Conservation (phyloP, 2,329 filamentous ascomycete genomes). For the Ampelomyces quisqualis region DNA sequence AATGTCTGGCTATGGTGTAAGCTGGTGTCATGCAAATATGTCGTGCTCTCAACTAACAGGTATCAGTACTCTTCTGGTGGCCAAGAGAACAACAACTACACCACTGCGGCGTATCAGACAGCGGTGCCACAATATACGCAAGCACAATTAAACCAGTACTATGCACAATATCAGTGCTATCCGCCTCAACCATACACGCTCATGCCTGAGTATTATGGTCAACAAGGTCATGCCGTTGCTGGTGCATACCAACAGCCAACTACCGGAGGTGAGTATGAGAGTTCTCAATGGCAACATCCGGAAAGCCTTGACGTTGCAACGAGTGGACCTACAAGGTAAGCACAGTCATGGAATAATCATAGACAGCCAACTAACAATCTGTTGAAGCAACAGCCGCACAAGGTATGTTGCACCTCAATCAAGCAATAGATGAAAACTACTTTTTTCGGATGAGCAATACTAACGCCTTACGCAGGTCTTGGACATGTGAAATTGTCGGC, state of each 20-base stretch:
- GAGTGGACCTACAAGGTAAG: slow-evolving; percentile 11
- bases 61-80: slow-evolving; percentile 24
- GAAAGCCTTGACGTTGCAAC: slow-evolving; percentile 4
- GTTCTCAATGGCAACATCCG: slow-evolving; percentile 14
- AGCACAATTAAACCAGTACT: slow-evolving; percentile 33
- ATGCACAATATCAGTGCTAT: slow-evolving; percentile 33
- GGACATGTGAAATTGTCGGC: slow-evolving; percentile 32
- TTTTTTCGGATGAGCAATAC: too few species aligned
- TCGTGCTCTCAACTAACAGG: not conserved
- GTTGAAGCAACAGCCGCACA: slow-evolving; percentile 20
- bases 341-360: too few species aligned
- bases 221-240: slow-evolving; percentile 12
- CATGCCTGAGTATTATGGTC: slow-evolving; percentile 26
- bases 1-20: slow-evolving; percentile 32
- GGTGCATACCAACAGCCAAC: slow-evolving; percentile 13
- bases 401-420: too few species aligned
- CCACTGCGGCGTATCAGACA: slow-evolving; percentile 12
- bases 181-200: slow-evolving; percentile 32
- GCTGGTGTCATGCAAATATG: not conserved
- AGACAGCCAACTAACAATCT: not conserved
- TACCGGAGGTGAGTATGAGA: slow-evolving; percentile 13
- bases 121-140: slow-evolving; percentile 36
- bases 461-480: slow-evolving; percentile 25
- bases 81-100: slow-evolving; percentile 22
- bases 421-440: too few species aligned